Evolutionary conservation across 768 basidiomycete genomes (phyloP).

Genomic region (Termitomyces sp.): DNA sequence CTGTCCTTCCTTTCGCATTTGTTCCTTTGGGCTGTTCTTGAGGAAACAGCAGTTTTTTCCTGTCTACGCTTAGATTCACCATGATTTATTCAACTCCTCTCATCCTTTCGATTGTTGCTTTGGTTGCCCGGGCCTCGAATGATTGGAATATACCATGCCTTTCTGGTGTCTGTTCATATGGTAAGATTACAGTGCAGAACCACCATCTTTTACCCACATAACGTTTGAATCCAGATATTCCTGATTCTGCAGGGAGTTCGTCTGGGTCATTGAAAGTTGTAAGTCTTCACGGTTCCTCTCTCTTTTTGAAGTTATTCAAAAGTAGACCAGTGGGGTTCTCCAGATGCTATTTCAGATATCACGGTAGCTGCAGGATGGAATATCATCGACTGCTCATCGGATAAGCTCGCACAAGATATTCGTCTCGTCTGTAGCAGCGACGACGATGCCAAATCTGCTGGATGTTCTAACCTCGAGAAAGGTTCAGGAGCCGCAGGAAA

Average conservation of each 20-base stretch:
- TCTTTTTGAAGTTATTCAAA: background rate
- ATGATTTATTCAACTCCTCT: constrained; percentile 9
- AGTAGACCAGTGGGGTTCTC: constrained; percentile 29
- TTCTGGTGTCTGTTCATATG: constrained; percentile 3
- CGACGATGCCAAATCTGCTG: constrained; percentile 20
- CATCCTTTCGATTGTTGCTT: constrained; percentile 9
- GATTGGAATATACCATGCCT: constrained; percentile 39
- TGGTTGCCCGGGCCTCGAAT: constrained; percentile 26
- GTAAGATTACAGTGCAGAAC: constrained; percentile 2
- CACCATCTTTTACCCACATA: background rate
- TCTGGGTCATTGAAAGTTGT: constrained; percentile 19
- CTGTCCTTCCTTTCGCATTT: constrained; percentile 5
- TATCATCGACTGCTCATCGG: constrained; percentile 27
- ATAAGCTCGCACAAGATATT: constrained; percentile 37
- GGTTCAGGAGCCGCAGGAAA: constrained; percentile 37
- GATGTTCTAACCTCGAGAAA: constrained; percentile 35
- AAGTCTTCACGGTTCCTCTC: constrained; percentile 6
- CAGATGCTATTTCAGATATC: background rate
- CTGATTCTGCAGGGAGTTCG: constrained; percentile 22
- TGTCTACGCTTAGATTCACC: background rate
- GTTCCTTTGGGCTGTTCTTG: constrained; percentile 7
- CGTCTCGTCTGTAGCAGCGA: constrained; percentile 40
- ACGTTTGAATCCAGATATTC: constrained; percentile 20
- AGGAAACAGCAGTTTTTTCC: background rate
- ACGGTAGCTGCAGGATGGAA: too few species aligned